A percentile compares a stretch with the other conserved stretches of the same genome.
These are phyloP conservation scores for Misopates orontium DNA, from an alignment of 257 asterid genomes.

Conservation along the genomic window DNA sequence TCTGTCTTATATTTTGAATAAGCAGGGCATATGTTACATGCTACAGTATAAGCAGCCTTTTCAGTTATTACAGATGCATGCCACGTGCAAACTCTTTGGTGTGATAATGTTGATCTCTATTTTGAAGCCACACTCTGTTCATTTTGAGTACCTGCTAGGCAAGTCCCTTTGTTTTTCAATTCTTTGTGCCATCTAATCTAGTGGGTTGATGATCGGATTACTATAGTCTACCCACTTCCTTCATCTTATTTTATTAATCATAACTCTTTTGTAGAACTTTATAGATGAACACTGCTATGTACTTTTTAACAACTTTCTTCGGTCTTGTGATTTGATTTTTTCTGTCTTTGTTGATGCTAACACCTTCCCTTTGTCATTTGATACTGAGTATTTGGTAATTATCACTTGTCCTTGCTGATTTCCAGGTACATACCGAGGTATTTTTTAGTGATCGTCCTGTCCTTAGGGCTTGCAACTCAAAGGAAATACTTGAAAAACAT, in stretches of 20 bases:
- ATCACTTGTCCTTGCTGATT: conserved; percentile 5
- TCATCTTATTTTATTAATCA: not conserved
- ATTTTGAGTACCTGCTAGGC: not conserved
- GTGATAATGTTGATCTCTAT: not conserved
- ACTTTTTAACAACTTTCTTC: too few relatives aligned
- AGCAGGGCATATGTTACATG: not conserved
- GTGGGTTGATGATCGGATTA: not conserved
- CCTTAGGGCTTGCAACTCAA: conserved; percentile 82
- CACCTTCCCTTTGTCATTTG: not conserved
- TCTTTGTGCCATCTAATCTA: not conserved
- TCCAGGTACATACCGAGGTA: conserved; percentile 90
- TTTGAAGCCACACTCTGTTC: not conserved
- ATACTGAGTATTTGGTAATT: not conserved
- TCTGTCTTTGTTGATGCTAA: too few relatives aligned
- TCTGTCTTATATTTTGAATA: not conserved
- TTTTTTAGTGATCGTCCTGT: conserved; percentile 85
- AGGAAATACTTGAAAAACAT: conserved; percentile 77
- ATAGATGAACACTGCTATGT: not conserved
- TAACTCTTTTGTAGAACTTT: not conserved
- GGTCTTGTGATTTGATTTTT: not conserved
- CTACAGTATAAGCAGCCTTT: not conserved
- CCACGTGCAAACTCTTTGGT: not conserved
- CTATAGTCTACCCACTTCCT: not conserved
- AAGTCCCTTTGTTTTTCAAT: not conserved
- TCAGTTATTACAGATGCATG: not conserved